These are phyloP conservation scores for Colletotrichum godetiae DNA, from an alignment of 2,329 filamentous ascomycete genomes.

Conservation along the genomic window DNA sequence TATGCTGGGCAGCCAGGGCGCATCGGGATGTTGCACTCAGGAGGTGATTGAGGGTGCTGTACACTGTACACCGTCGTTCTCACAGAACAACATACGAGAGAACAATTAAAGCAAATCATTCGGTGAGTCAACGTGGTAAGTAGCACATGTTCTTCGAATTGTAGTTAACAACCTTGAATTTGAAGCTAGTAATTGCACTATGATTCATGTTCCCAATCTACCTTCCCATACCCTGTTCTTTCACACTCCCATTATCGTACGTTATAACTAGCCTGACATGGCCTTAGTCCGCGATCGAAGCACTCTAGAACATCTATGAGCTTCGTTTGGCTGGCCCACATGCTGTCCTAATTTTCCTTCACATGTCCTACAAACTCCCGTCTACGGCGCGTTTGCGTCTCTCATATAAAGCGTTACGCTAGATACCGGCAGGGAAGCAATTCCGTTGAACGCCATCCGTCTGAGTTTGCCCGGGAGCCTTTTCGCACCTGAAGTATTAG, in stretches of 20 bases:
- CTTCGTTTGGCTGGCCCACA: not conserved
- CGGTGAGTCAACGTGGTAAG: too few relatives aligned
- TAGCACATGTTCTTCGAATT: not conserved
- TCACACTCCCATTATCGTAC: not conserved
- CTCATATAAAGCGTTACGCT: constrained; percentile 40
- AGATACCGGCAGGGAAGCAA: constrained; percentile 42
- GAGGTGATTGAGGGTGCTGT: not conserved
- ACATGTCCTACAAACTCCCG: not conserved
- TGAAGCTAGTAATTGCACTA: not conserved
- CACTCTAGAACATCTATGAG: not conserved
- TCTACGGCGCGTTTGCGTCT: not conserved
- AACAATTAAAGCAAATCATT: too few relatives aligned
- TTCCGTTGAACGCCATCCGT: constrained; percentile 45
- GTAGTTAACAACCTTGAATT: accelerated
- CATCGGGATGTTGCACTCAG: not conserved
- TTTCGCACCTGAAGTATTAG: constrained; percentile 13
- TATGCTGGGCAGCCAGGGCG: not conserved
- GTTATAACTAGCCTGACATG: not conserved
- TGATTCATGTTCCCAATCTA: not conserved
- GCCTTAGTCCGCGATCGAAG: not conserved
- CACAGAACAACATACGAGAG: not conserved
- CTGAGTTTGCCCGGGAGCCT: constrained; percentile 39
- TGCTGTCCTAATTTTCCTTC: too few relatives aligned
- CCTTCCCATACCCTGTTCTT: not conserved
- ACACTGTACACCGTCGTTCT: not conserved